A percentile compares a stretch with the other conserved stretches of the same genome.
These are phyloP conservation scores for Jacaranda mimosifolia DNA, from an alignment of 257 asterid genomes.

Conservation along the genomic window DNA sequence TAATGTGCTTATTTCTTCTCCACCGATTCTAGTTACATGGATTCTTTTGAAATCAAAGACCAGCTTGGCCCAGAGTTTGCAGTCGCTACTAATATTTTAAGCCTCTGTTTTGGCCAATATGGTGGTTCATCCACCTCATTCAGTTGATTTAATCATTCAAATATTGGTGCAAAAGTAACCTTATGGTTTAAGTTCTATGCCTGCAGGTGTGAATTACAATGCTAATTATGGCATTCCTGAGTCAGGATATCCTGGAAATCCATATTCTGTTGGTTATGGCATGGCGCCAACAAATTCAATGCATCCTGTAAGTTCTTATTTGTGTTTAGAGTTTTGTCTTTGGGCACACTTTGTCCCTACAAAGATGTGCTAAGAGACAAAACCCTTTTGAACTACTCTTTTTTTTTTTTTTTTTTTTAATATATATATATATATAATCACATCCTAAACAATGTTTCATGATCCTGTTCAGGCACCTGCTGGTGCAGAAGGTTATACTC, in stretches of 20 bases:
- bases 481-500: slow-evolving; percentile 84
- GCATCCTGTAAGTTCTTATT: slow-evolving; percentile 61
- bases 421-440: neutral
- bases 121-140: neutral
- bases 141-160: neutral
- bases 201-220: slow-evolving; percentile 66
- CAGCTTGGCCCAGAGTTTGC: slow-evolving; percentile 13
- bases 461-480: slow-evolving; percentile 62
- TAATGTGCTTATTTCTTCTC: slow-evolving; percentile 12
- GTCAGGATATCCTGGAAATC: slow-evolving; percentile 65
- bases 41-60: slow-evolving; percentile 14
- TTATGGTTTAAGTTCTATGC: slow-evolving; percentile 31
- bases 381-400: neutral
- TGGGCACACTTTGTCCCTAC: slow-evolving; percentile 1
- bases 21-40: neutral
- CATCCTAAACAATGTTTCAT: slow-evolving; percentile 21
- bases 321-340: neutral
- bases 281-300: slow-evolving; percentile 65
- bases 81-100: neutral
- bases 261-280: slow-evolving; percentile 70
- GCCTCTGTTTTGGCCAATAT: slow-evolving; percentile 6
- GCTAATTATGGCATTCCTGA: slow-evolving; percentile 71
- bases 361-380: neutral
- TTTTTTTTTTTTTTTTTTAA: neutral
- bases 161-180: slow-evolving; percentile 17